Evolutionary conservation across 2,329 filamentous ascomycete species (phyloP).

Genomic region (Ophiostoma novo-ulmi): DNA sequence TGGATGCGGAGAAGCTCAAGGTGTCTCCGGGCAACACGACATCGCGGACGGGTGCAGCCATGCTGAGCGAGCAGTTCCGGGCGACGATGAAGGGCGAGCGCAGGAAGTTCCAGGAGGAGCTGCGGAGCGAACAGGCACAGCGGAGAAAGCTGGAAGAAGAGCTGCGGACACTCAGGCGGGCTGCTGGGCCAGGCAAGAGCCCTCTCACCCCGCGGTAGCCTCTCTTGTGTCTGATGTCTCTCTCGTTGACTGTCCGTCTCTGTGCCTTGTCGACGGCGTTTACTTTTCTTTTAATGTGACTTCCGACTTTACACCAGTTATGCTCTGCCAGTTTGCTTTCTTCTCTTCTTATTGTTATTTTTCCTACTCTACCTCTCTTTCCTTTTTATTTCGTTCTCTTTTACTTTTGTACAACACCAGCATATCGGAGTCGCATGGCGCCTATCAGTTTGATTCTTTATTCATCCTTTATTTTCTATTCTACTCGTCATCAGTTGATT

Average conservation of each 20-base stretch:
- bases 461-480: neutral
- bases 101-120: conserved; percentile 52
- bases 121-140: conserved; percentile 46
- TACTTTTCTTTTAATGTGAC: conserved; percentile 1
- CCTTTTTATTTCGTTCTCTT: neutral
- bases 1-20: conserved; percentile 48
- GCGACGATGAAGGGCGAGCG: conserved; percentile 53
- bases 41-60: conserved; percentile 43
- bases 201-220: conserved; percentile 38
- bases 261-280: neutral
- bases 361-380: neutral
- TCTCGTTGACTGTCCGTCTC: neutral
- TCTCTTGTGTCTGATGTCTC: neutral
- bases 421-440: conserved; percentile 20
- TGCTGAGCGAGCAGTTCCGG: conserved; percentile 54
- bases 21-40: conserved; percentile 35
- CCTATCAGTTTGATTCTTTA: neutral
- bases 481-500: neutral
- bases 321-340: neutral
- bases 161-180: conserved; percentile 41
- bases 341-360: neutral
- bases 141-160: conserved; percentile 49
- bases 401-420: neutral
- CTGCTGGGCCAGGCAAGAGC: conserved; percentile 41
- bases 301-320: conserved; percentile 5